Evolutionary conservation across 2,329 filamentous ascomycete species (phyloP), one percentile per base, ranked within the genome.

Genomic region (Huntiella decipiens): DNA sequence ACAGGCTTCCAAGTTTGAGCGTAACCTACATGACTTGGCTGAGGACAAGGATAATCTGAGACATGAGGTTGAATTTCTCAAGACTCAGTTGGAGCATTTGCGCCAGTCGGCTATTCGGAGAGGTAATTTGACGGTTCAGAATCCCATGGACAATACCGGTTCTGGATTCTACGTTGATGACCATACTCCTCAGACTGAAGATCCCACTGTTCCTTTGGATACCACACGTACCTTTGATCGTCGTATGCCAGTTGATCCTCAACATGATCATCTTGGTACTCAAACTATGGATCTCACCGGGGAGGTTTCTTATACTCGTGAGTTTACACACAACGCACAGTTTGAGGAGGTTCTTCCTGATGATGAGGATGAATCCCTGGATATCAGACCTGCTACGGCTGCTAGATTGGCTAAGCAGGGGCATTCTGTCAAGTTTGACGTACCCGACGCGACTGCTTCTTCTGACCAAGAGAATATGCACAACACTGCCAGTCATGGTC

Each of bases 201-300:
- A 64, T 48, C 56, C 55, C 47, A 60, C 57, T 3, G 56, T 57
- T 41, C 57, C 56, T 2, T 55, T 55, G 42, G 58, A 61, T 5
- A 63, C 64, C 47, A 60, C 63, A 45, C 56, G 54, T 48, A 61
- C 58, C 2, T 56, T 59, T 44, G 60, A 56, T 3, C 56, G 56
- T 44, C 55, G 60, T 4, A 43, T 56, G 50, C 53, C 54, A 6
- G 46, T 34, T 17, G 43, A 16, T 32, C 36, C 40, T n/a, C 70
- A 5, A 70, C 70, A 2, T 73, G 72, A 1, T 78, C 82, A 15
- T 70, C 69, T 1, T 81, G 82, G 13, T 76, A 74, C 61, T 95
- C 91, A 87, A 87, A 96, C 88, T 88, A 96, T 44, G 88, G 77
- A 58, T 86, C 94, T 2, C 86, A 76, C 2, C 86, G 79, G 16